These are phyloP conservation scores for Monosporozyma yasuniensis DNA, from an alignment of 805 yeast genomes.

Conservation along the genomic window DNA sequence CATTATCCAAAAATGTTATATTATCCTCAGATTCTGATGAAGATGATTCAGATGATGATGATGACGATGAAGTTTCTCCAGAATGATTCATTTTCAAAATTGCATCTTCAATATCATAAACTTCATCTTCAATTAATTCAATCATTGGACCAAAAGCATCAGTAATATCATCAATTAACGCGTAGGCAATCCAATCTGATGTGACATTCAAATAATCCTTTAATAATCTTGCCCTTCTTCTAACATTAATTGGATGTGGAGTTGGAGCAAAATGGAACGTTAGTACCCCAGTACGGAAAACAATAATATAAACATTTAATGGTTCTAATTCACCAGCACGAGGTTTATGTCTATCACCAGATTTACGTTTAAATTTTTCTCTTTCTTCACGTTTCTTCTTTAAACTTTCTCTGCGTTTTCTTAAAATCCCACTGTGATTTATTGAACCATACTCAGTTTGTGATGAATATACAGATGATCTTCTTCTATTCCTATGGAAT, in stretches of 20 bases:
- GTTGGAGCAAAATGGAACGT: slow-evolving; percentile 93
- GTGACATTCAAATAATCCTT: slow-evolving; percentile 83
- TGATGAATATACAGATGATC: slow-evolving; percentile 6
- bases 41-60: slow-evolving; percentile 21
- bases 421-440: not conserved
- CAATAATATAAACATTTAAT: slow-evolving; percentile 84
- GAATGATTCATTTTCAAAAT: slow-evolving; percentile 81
- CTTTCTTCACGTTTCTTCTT: slow-evolving; percentile 28
- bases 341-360: slow-evolving; percentile 38
- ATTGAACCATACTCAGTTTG: slow-evolving; percentile 1
- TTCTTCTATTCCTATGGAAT: slow-evolving; percentile 1
- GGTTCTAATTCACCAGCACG: slow-evolving; percentile 63
- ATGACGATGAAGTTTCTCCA: slow-evolving; percentile 34
- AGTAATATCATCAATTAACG: slow-evolving; percentile 90
- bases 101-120: slow-evolving; percentile 87
- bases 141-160: slow-evolving; percentile 97
- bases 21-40: slow-evolving; percentile 12
- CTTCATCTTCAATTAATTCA: slow-evolving; percentile 88
- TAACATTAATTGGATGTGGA: slow-evolving; percentile 91
- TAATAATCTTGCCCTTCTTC: slow-evolving; percentile 82
- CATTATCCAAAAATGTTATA: not conserved
- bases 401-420: slow-evolving; percentile 10
- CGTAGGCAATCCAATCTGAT: slow-evolving; percentile 96
- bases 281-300: slow-evolving; percentile 81
- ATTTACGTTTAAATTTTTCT: slow-evolving; percentile 34